These are phyloP conservation scores for Pleomassaria siparia DNA, from an alignment of 2,329 filamentous ascomycete species.

Conservation along the genomic window DNA sequence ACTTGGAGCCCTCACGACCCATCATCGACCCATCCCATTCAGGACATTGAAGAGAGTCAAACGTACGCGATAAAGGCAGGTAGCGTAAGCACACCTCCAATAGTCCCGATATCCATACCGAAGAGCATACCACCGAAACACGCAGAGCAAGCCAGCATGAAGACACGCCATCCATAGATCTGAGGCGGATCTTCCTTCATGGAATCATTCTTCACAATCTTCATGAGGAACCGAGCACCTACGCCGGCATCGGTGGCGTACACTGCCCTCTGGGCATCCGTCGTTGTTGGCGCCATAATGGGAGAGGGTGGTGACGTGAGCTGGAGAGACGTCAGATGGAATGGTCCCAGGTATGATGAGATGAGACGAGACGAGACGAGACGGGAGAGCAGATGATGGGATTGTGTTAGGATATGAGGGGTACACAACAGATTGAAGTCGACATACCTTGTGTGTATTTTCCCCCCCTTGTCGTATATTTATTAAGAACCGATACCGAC, in stretches of 20 bases:
- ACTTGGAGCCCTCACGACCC: neutral
- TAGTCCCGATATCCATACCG: constrained; percentile 67
- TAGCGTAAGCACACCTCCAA: constrained; percentile 67
- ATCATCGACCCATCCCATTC: no score
- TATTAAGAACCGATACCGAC: no score
- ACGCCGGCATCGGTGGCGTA: constrained; percentile 8
- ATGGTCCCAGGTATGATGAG: neutral
- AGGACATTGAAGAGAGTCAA: no score
- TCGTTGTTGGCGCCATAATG: neutral
- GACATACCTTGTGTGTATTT: no score
- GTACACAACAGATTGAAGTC: no score
- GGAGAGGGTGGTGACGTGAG: neutral
- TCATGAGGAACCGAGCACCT: constrained; percentile 51
- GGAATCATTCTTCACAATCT: constrained; percentile 68
- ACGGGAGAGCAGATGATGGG: neutral
- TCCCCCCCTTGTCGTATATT: no score
- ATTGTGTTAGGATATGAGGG: no score
- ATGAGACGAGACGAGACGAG: neutral
- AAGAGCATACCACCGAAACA: constrained; percentile 72
- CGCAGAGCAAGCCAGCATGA: constrained; percentile 63
- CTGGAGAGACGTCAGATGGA: neutral
- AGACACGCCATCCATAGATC: constrained; percentile 71
- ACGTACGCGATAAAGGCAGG: constrained; percentile 57
- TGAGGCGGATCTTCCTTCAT: constrained; percentile 68
- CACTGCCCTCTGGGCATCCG: neutral